Evolutionary conservation across 1,284 basidiomycete genomes (phyloP).

Genomic region (Papiliotrema nemorosa): DNA sequence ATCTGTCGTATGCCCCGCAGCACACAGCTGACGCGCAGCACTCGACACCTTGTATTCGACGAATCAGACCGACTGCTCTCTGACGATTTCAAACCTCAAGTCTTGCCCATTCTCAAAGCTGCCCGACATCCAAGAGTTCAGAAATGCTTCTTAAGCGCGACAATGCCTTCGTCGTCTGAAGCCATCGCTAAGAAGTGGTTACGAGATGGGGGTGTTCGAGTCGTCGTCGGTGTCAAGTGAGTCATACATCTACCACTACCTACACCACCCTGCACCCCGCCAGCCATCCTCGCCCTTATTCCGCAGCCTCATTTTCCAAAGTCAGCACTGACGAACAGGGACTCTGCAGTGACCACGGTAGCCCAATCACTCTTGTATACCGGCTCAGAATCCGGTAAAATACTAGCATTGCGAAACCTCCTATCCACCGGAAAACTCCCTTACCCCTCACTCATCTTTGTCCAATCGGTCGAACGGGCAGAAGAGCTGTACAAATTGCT

Average conservation of each 20-base stretch:
- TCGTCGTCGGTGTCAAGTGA: constrained; percentile 92
- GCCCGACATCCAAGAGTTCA: constrained; percentile 70
- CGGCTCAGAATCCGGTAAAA: constrained; percentile 86
- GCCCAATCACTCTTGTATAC: constrained; percentile 85
- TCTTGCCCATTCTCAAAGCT: constrained; percentile 81
- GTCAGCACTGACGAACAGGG: constrained; percentile 56
- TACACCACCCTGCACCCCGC: background rate
- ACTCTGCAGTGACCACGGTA: constrained; percentile 72
- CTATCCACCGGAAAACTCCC: constrained; percentile 74
- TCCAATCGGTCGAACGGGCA: constrained; percentile 87
- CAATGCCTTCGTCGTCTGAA: constrained; percentile 83
- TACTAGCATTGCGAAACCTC: constrained; percentile 76
- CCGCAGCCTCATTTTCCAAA: no score
- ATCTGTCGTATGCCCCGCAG: background rate
- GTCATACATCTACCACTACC: constrained; percentile 34
- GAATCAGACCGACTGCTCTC: constrained; percentile 91
- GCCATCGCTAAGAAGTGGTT: constrained; percentile 82
- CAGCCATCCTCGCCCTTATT: no score
- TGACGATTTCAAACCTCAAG: constrained; percentile 79
- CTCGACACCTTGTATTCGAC: constrained; percentile 78
- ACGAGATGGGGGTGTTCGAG: constrained; percentile 68
- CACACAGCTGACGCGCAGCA: constrained; percentile 57
- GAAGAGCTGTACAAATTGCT: constrained; percentile 86
- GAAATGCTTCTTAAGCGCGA: constrained; percentile 91
- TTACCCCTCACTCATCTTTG: constrained; percentile 89